phyloP scores from a whole-genome alignment of 2,329 filamentous ascomycete species.

The Clarireedia sp. region DNA sequence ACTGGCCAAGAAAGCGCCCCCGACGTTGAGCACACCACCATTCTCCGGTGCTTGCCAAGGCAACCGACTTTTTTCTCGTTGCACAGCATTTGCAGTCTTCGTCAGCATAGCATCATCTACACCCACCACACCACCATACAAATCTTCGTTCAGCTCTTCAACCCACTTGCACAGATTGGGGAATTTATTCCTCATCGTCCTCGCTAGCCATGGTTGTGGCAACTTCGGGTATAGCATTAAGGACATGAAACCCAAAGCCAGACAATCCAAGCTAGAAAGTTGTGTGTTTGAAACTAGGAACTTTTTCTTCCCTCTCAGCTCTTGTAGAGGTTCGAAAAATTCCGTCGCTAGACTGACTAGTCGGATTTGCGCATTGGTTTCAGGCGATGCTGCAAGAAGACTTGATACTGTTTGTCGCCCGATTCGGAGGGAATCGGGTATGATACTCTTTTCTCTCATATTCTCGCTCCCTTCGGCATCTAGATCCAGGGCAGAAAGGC shows the following conservation, averaged over 20 bases:
- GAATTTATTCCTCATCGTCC: slow-evolving; percentile 45
- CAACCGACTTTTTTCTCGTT: slow-evolving; percentile 16
- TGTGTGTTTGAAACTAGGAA: slow-evolving; percentile 46
- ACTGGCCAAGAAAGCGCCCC: slow-evolving; percentile 21
- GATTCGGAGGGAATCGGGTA: slow-evolving; percentile 27
- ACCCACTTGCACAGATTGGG: slow-evolving; percentile 37
- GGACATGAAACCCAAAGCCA: slow-evolving; percentile 71
- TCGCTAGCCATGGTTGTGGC: slow-evolving; percentile 54
- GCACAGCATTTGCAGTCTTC: slow-evolving; percentile 10
- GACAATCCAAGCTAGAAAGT: slow-evolving; percentile 66
- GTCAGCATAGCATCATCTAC: slow-evolving; percentile 22
- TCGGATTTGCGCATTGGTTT: slow-evolving; percentile 66
- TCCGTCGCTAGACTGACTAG: slow-evolving; percentile 65
- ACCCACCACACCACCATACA: slow-evolving; percentile 32
- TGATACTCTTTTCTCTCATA: slow-evolving; percentile 28
- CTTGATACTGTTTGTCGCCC: slow-evolving; percentile 42
- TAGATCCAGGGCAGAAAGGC: slow-evolving; percentile 59
- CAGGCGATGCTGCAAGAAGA: slow-evolving; percentile 54
- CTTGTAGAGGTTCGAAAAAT: slow-evolving; percentile 63
- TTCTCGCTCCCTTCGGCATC: slow-evolving; percentile 38
- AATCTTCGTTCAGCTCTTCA: slow-evolving; percentile 31
- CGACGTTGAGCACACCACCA: slow-evolving; percentile 21
- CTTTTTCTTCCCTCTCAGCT: slow-evolving; percentile 47
- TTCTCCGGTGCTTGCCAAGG: slow-evolving; percentile 28
- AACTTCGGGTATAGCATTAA: slow-evolving; percentile 59